Base-by-base conservation (phyloP, 352 stramenopile genomes). In the Phytophthora aleatoria region DNA sequence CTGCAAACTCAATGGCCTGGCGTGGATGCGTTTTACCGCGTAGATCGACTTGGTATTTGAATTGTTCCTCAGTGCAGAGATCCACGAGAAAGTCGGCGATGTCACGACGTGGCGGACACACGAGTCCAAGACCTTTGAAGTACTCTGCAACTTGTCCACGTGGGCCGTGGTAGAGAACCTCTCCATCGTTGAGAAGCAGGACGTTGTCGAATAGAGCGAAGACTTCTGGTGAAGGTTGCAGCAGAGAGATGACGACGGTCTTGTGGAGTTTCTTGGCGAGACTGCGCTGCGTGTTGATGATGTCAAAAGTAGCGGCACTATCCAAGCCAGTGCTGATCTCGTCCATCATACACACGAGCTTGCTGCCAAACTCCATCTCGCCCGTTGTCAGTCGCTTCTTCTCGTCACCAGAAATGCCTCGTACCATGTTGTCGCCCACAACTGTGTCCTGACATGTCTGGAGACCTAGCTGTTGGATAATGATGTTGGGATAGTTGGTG, bases 281-380 rank as follows among this genome's bases (percentile, higher is more conserved):
- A 28, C 43, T 61, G 16, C 67, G 62, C 35, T 75, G 57, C 11
- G 54, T 69, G 26, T 62, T 61, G 53, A 75, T 69, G 49, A 75
- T 75, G 49, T 75, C 67, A 35, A 57, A 75, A 1, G 67, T 76
- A 64, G 92, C 28, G 85, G 72, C 49, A 91, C 71, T 72, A 90
- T 91, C 55, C 74, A 98, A 75, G 1, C 95, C 95, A n/a, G 92
- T 98, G 57, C 83, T 95, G 64, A 98, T 97, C 75, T 96, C 87
- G 68, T 98, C 94, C 67, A 87, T 56, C 52, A 54, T 57, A 41
- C 38, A 69, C 27, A 51, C 66, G 26, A 47, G 28, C 26, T 60
- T 60, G 39, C 58, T 61, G n/a, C 73, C 71, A 38, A 92, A 84
- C 28, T 89, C 70, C 81, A 98, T 98, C 77, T 90, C 77, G 9